These are phyloP conservation scores for Solanum lycopersicoides DNA, from an alignment of 257 asterid genomes.

Conservation along the genomic window DNA sequence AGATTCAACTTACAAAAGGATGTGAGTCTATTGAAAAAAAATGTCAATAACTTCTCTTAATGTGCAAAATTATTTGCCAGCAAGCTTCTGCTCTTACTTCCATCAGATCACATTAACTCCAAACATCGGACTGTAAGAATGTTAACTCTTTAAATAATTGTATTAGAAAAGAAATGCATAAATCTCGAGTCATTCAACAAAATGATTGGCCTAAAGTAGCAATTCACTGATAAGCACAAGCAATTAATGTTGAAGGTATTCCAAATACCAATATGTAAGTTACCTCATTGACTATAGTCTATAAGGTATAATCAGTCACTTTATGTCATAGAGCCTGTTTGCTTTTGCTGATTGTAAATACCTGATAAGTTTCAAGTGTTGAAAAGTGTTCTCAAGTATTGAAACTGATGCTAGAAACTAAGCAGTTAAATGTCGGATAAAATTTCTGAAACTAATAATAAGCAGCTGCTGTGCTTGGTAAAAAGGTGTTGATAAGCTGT, in stretches of 20 bases:
- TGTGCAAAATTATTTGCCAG: not conserved
- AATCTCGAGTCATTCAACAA: not conserved
- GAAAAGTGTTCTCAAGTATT: not conserved
- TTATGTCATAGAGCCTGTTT: not conserved
- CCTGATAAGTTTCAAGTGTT: not conserved
- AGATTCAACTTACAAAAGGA: not conserved
- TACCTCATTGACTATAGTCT: not conserved
- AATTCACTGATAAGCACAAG: not conserved
- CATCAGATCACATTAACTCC: not conserved
- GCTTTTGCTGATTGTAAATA: not conserved
- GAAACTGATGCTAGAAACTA: not conserved
- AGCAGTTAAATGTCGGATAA: not conserved
- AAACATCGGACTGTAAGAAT: not conserved
- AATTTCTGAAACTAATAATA: not conserved
- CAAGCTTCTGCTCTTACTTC: not conserved
- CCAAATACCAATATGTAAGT: not conserved
- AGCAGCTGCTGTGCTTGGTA: not conserved
- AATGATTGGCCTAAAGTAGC: not conserved
- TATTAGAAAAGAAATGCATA: not conserved
- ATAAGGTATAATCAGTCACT: not conserved
- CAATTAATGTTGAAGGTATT: not conserved
- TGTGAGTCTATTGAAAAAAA: not conserved
- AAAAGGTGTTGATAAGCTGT: not conserved
- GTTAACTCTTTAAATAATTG: not conserved
- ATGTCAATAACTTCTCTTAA: not conserved